A percentile compares a stretch with the other conserved stretches of the same genome.
These are phyloP conservation scores for Dryas drummondii DNA, from an alignment of 306 rosid genomes.

Conservation along the genomic window DNA sequence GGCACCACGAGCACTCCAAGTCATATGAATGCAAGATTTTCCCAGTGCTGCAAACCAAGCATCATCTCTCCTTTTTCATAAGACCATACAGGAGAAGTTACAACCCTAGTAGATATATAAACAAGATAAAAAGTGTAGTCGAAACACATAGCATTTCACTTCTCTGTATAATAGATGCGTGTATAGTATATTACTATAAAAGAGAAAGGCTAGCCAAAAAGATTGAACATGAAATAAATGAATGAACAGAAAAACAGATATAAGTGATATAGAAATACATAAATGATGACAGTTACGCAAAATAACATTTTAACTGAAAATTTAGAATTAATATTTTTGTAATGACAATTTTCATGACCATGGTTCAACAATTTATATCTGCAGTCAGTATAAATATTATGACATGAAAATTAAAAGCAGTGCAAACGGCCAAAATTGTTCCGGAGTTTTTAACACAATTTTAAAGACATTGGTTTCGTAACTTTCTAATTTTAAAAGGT, in stretches of 20 bases:
- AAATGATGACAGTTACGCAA: too few species aligned
- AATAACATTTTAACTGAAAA: too few species aligned
- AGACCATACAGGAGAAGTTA: conserved; percentile 22
- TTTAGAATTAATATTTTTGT: too few species aligned
- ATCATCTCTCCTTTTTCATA: conserved; percentile 70
- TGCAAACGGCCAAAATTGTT: not conserved
- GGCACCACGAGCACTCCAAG: conserved; percentile 84
- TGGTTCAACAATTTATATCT: too few species aligned
- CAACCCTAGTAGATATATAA: not conserved
- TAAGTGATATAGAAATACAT: too few species aligned
- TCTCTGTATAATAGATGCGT: not conserved
- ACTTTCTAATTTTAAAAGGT: not conserved
- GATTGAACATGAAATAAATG: not conserved
- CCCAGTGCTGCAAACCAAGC: conserved; percentile 93
- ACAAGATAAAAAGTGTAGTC: not conserved
- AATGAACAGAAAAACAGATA: too few species aligned
- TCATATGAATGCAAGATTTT: conserved; percentile 84
- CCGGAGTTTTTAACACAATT: too few species aligned
- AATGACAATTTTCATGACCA: too few species aligned
- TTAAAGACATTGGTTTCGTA: too few species aligned
- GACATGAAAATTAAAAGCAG: not conserved
- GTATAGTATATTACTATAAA: not conserved
- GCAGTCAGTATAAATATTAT: too few species aligned
- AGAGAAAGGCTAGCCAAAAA: not conserved
- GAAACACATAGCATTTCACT: not conserved